These are phyloP conservation scores for Candida incommunis DNA, from an alignment of 805 yeast species.

Conservation along the genomic window DNA sequence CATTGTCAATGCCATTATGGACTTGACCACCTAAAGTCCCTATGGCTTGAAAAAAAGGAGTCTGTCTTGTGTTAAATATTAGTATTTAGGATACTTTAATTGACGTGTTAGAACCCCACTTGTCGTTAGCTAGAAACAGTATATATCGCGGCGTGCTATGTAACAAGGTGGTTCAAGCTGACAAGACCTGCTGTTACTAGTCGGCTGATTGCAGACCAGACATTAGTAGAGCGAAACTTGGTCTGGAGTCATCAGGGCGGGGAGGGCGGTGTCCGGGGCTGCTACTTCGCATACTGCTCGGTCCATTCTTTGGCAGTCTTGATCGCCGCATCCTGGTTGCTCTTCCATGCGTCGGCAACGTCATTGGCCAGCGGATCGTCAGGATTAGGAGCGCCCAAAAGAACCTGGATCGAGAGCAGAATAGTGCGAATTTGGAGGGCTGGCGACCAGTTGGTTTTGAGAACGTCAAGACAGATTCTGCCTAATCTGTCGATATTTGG, in stretches of 20 bases:
- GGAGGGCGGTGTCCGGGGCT: too few species aligned
- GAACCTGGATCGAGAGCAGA: slow-evolving; percentile 79
- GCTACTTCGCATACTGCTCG: slow-evolving; percentile 46
- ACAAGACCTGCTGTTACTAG: too few species aligned
- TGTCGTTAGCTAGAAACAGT: too few species aligned
- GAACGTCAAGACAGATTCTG: slow-evolving; percentile 86
- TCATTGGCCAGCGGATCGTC: slow-evolving; percentile 97
- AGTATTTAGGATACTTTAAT: too few species aligned
- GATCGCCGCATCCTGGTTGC: slow-evolving; percentile 67
- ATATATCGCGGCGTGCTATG: too few species aligned
- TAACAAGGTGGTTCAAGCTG: too few species aligned
- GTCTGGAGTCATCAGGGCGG: too few species aligned
- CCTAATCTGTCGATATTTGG: slow-evolving; percentile 95
- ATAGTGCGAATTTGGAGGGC: slow-evolving; percentile 93
- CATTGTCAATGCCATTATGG: slow-evolving; percentile 91
- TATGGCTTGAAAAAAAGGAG: too few species aligned
- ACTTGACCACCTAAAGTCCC: slow-evolving; percentile 23
- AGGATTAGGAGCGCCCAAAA: slow-evolving; percentile 92
- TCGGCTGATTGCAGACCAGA: too few species aligned
- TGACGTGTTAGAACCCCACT: too few species aligned
- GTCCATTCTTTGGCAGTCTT: slow-evolving; percentile 73
- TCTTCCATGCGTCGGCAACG: slow-evolving; percentile 94
- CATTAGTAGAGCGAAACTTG: too few species aligned
- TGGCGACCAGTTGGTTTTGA: slow-evolving; percentile 95
- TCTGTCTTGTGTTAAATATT: too few species aligned